Base-by-base conservation (phyloP, 768 basidiomycete genomes). In the Scleroderma citrinum region DNA sequence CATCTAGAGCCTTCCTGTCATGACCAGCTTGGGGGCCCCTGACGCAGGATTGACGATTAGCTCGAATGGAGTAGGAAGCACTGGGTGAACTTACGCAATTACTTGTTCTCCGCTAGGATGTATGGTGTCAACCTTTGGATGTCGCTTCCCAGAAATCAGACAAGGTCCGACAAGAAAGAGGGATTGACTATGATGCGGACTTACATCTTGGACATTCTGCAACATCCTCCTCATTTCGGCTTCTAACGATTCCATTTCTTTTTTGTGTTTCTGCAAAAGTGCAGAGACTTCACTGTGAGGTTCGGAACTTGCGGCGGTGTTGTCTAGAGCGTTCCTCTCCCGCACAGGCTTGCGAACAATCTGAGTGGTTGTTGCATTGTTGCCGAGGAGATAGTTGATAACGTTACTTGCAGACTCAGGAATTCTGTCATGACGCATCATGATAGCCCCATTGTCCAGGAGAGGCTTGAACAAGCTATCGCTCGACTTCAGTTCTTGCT, bases 401-500 rank as follows among this genome's bases (percentile, higher is more conserved):
- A 39, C 21, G 13, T 21, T 11, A 13, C 12, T 12, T 39, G 38
- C 38, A 21, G 38, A 39, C 19, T 21, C 19, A 12, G 1, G 38
- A 10, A 17, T 39, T 20, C 38, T 21, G 21, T 39, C 19, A 39
- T 39, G 13, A 39, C 38, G 38, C 21, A 20, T 14, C 38, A 39
- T 21, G 6, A 17, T 13, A 20, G 38, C 38, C 63, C 31, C 58
- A 65, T 58, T 7, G 38, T 41, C 29, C 58, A 39, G 38, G 17
- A 39, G 20, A 8, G 38, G 38, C 38, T 39, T 39, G 38, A 39
- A 39, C 19, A 20, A 12, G 21, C 19, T 39, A 39, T 21, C 12
- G 10, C 20, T 17, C 38, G 19, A 21, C 40, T 51, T 45, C 24
- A 71, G 58, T 45, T 70, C 54, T 16, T 48, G 32, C 43, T 68